Base-by-base conservation (phyloP, 768 basidiomycete genomes). In the Crepidotus variabilis region DNA sequence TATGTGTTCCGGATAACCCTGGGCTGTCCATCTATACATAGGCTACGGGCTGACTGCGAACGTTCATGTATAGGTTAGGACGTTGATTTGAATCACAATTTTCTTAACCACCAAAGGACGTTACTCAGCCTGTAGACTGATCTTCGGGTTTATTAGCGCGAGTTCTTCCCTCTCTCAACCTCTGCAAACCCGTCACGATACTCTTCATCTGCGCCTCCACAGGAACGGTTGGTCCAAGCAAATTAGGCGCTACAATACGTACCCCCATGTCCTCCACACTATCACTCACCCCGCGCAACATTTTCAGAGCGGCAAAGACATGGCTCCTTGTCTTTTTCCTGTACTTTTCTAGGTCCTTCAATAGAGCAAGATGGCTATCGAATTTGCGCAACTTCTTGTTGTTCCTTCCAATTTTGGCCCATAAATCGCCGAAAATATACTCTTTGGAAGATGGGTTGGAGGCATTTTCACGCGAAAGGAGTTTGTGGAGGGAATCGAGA, bases 181-280 rank as follows among this genome's bases (percentile, higher is more conserved):
- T 78, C 59, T 86, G 80, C 62, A 90, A 61, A 7, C 90, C 88
- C 35, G 63, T 74, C 65, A 72, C 72, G 61, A 92, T 89, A 57
- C 85, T 89, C 71, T 81, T 81, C 69, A 92, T 83, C 61, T 92
- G 89, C 20, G 91, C 88, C 56, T 87, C 84, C 3, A 87, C 72
- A 4, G 89, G 87, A 16, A 90, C 75, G 43, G 71, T 72, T 16
- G 80, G 69, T 4, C 81, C 84, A 11, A 81, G 67, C 4, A 92
- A 69, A 50, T 84, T 83, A 1, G 90, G 89, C 32, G 82, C 79
- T 2, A 87, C 80, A 1, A 89, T 86, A 16, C 86, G 75, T 64
- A 89, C 86, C 58, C 90, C 75, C 57, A 92, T 70, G 45, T 89
- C 88, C 65, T 89, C 88, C 76, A 92, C 83, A 59, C 91, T 88